Base-by-base conservation (phyloP, 2,329 filamentous ascomycete species). In the Lasiodiplodia citricola region DNA sequence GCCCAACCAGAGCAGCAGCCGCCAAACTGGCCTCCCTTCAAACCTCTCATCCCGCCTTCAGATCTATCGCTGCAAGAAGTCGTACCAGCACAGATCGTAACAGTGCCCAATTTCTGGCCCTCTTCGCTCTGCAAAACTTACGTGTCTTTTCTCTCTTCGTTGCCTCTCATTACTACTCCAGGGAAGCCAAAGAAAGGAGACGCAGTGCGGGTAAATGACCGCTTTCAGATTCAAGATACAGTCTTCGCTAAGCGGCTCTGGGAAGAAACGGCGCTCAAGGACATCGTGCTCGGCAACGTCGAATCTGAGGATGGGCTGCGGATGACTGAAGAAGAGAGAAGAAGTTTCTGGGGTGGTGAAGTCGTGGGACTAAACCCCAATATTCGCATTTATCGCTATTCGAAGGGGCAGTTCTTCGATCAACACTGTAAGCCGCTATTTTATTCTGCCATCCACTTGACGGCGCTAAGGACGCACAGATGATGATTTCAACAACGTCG, bases 321-420 rank as follows among this genome's bases (percentile, higher is more conserved):
- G 7, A 51, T 80, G 21, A 71, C 71, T 28, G 74, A 76, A 18
- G 74, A 73, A 8, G 74, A 78, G 64, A 77, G 78, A 41, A 75
- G 72, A 21, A 74, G 80, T 28, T 75, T 84, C 57, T 97, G 93
- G 92, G 93, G 92, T 68, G 94, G 94, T 35, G 87, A 93, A 62
- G 88, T 92, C 0, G 82, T 96, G n/a, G 94, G 94, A 0, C 81
- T 97, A 70, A 97, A 93, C 79, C 89, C 92, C 10, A 96, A 96
- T 72, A 96, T 97, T 67, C 87, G 95, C 41, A 88, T 97, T 37
- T 97, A 97, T 81, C 88, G 94, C 25, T 97, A 97, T 79, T 87
- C 86, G 0, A 88, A 91, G 72, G 93, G 92, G 0, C 94, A 97
- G 77, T 97, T 94, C 78, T 97, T 97, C 78, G 94, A 94, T 76